Conservation (phyloP, 805 yeast species). For the Candida silvicultrix region DNA sequence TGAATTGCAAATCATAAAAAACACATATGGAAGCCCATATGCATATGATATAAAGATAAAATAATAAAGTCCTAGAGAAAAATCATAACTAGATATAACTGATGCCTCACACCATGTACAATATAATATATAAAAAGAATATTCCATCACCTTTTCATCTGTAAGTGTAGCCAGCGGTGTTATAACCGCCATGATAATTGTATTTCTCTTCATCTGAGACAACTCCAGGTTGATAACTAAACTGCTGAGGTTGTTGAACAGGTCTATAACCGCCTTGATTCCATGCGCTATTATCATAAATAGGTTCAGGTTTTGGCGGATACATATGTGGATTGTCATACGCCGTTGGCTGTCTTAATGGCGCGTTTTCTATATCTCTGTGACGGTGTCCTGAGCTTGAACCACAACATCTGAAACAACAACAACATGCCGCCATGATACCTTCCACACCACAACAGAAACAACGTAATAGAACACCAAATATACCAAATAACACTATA, state of each 20-base stretch:
- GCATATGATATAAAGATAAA: background rate
- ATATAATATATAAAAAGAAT: background rate
- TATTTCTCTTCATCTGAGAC: slow-evolving; percentile 8
- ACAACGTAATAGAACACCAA: slow-evolving; percentile 50
- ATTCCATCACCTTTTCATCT: background rate
- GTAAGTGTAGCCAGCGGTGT: background rate
- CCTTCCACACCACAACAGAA: slow-evolving; percentile 51
- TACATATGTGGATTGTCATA: slow-evolving; percentile 17
- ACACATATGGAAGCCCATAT: background rate
- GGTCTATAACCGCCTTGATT: slow-evolving; percentile 1
- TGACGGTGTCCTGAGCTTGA: background rate
- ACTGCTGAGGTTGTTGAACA: slow-evolving; percentile 3
- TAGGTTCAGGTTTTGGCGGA: slow-evolving; percentile 7
- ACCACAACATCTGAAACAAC: slow-evolving; percentile 35
- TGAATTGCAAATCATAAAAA: no score
- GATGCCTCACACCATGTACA: background rate
- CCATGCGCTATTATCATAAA: slow-evolving; percentile 3
- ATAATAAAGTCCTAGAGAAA: background rate
- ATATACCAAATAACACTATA: slow-evolving; percentile 48
- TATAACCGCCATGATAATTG: background rate
- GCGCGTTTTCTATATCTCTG: slow-evolving; percentile 4
- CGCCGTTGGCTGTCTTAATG: slow-evolving; percentile 5
- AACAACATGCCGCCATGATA: slow-evolving; percentile 43
- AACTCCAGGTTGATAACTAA: slow-evolving; percentile 12
- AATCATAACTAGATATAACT: background rate